Conservation (phyloP, 225 moss, liverwort and hornwort species). For the Thuidium tamariscinum region DNA sequence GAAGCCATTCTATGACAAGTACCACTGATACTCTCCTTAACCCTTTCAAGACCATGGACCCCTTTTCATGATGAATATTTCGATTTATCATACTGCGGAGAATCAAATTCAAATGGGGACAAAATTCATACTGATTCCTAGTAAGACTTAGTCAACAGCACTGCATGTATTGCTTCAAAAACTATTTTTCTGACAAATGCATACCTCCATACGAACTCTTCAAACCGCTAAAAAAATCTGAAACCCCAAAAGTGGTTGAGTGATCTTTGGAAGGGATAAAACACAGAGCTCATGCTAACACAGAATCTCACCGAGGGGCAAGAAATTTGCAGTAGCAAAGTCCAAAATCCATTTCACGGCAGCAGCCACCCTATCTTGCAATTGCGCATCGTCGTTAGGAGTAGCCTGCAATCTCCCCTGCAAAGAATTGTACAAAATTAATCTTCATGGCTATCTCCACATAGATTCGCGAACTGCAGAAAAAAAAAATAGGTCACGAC, state of each 20-base stretch:
- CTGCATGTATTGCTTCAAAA: neutral
- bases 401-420: slow-evolving; percentile 14
- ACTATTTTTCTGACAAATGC: neutral
- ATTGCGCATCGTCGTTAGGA: slow-evolving; percentile 1
- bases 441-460: neutral
- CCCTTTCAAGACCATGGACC: neutral
- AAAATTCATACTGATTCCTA: neutral
- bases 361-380: slow-evolving; percentile 4
- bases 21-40: neutral
- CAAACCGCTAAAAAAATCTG: neutral
- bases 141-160: neutral
- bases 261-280: neutral
- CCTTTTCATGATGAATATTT: neutral
- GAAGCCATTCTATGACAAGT: neutral
- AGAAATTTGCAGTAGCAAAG: slow-evolving; percentile 16
- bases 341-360: slow-evolving; percentile 5
- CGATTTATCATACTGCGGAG: neutral
- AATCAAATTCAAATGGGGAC: too few species aligned
- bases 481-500: neutral
- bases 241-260: neutral
- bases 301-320: slow-evolving; percentile 26
- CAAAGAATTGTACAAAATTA: neutral
- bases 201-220: neutral
- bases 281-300: neutral
- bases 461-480: neutral